Percentiles rank a stretch among this genome's conserved stretches.
These are phyloP conservation scores for Penicillium soppii DNA, from an alignment of 495 filamentous ascomycete species.

Conservation along the genomic window DNA sequence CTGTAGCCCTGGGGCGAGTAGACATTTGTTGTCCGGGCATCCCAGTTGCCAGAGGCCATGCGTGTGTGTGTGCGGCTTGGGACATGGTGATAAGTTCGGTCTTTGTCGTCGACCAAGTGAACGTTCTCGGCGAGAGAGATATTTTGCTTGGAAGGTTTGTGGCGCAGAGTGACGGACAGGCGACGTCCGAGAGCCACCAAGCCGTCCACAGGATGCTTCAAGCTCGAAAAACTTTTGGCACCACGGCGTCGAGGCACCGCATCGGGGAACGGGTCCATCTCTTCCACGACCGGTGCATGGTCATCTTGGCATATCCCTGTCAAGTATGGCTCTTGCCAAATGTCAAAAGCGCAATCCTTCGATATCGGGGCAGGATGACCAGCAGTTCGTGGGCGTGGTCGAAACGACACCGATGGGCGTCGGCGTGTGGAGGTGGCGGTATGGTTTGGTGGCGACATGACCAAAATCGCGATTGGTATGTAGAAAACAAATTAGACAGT, in stretches of 20 bases:
- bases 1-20: constrained; percentile 30
- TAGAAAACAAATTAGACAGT: background rate
- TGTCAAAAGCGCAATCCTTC: constrained; percentile 20
- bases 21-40: constrained; percentile 8
- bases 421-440: constrained; percentile 28
- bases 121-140: constrained; percentile 10
- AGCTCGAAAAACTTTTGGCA: constrained; percentile 47
- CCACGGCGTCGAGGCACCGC: constrained; percentile 36
- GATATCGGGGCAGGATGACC: constrained; percentile 22
- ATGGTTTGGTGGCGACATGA: constrained; percentile 41
- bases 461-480: constrained; percentile 4
- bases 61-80: constrained; percentile 16
- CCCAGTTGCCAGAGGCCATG: constrained; percentile 22
- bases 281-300: constrained; percentile 33
- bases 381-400: constrained; percentile 36
- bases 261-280: constrained; percentile 36
- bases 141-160: constrained; percentile 41
- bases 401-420: constrained; percentile 38
- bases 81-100: constrained; percentile 11
- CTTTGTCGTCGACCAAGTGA: constrained; percentile 5
- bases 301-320: constrained; percentile 27
- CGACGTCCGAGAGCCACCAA: constrained; percentile 46
- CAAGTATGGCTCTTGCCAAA: constrained; percentile 30
- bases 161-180: constrained; percentile 43
- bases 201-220: constrained; percentile 46